phyloP scores from a whole-genome alignment of 371 early-diverging fungal genomes.

The Haplosporangium sp. region DNA sequence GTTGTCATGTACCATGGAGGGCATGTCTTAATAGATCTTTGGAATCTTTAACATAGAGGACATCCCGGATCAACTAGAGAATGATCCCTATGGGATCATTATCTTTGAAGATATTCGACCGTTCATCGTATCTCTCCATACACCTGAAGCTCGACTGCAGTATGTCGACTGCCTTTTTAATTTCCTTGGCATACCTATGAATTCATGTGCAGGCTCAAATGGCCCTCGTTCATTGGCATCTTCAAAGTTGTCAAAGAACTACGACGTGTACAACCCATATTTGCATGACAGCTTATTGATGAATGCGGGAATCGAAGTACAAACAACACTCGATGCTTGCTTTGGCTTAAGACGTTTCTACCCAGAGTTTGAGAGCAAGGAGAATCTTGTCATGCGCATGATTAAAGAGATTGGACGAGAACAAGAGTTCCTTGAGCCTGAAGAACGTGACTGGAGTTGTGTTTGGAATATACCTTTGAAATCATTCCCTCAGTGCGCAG shows the following conservation, averaged over 20 bases:
- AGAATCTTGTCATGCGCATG: conserved; percentile 18
- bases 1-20: neutral
- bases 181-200: conserved; percentile 45
- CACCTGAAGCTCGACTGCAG: conserved; percentile 36
- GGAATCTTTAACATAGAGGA: conserved; percentile 33
- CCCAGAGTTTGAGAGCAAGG: conserved; percentile 21
- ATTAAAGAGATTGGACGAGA: conserved; percentile 30
- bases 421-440: conserved; percentile 19
- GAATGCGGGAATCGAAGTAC: conserved; percentile 28
- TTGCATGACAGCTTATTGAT: conserved; percentile 36
- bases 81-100: conserved; percentile 79
- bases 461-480: conserved; percentile 40
- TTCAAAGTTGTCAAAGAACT: neutral
- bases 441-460: conserved; percentile 35
- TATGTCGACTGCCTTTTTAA: conserved; percentile 38
- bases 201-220: conserved; percentile 33
- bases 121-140: conserved; percentile 68
- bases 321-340: conserved; percentile 6
- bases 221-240: neutral
- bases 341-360: conserved; percentile 37
- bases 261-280: conserved; percentile 28
- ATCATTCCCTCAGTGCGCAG: conserved; percentile 23
- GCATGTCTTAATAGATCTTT: no score
- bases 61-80: conserved; percentile 55
- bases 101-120: conserved; percentile 79